These are phyloP conservation scores for Tylopilus orsonianus DNA, from an alignment of 1,284 basidiomycete species.

Conservation along the genomic window DNA sequence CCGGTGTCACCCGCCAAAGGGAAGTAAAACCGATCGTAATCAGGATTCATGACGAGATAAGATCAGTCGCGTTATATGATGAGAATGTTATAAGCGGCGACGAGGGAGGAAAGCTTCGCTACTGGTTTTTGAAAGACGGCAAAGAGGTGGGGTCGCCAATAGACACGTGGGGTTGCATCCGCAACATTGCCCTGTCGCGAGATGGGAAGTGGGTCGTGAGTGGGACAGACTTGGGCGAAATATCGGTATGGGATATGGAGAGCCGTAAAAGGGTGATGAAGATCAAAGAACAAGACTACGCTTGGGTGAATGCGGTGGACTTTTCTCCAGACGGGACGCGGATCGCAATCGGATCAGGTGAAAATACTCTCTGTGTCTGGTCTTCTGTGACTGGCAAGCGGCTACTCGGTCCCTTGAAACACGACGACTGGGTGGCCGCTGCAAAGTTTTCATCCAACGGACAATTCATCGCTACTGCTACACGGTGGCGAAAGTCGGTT, in stretches of 20 bases:
- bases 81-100: too few species aligned
- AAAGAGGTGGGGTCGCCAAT: too few species aligned
- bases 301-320: not conserved
- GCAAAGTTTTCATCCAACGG: too few species aligned
- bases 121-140: too few species aligned
- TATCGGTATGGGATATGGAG: not conserved
- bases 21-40: too few species aligned
- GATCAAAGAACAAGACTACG: not conserved
- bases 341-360: conserved; percentile 3
- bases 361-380: conserved; percentile 10
- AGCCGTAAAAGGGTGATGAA: not conserved
- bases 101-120: too few species aligned
- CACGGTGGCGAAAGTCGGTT: not conserved
- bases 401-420: not conserved
- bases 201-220: not conserved
- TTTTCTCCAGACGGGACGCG: conserved; percentile 4
- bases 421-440: not conserved
- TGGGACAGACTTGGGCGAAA: not conserved
- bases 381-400: not conserved
- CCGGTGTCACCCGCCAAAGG: too few species aligned
- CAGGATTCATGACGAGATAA: too few species aligned
- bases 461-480: conserved; percentile 4
- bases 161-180: too few species aligned
- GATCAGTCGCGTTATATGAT: too few species aligned
- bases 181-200: not conserved